Conservation (phyloP, 441 rosid species). For the Aleurites moluccanus region DNA sequence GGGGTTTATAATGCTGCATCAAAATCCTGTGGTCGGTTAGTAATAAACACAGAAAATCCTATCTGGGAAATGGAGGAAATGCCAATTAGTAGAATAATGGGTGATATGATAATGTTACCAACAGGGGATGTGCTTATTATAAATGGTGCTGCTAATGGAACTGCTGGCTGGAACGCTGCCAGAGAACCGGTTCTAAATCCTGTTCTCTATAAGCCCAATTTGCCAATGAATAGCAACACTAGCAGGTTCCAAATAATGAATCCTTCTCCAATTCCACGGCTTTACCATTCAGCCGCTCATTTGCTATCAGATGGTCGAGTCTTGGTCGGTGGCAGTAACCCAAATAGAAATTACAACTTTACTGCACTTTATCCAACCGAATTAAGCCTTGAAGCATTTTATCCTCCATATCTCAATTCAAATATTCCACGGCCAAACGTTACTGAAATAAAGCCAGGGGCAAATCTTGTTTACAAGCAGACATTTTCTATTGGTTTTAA, state of each 20-base stretch:
- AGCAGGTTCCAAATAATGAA: constrained; percentile 52
- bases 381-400: constrained; percentile 68
- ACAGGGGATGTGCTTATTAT: constrained; percentile 47
- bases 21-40: constrained; percentile 58
- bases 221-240: constrained; percentile 17
- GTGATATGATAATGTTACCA: constrained; percentile 47
- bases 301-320: constrained; percentile 72
- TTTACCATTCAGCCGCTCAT: constrained; percentile 73
- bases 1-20: constrained; percentile 53
- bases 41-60: constrained; percentile 46
- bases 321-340: constrained; percentile 84
- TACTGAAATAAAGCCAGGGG: constrained; percentile 32
- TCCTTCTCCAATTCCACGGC: constrained; percentile 51
- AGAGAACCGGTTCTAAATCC: constrained; percentile 43
- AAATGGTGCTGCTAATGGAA: constrained; percentile 48
- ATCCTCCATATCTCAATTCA: constrained; percentile 59
- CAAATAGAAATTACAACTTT: constrained; percentile 60
- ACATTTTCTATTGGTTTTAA: constrained; percentile 30
- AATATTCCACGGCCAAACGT: constrained; percentile 36
- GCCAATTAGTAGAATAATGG: constrained; percentile 48
- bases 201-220: constrained; percentile 36
- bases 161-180: constrained; percentile 51
- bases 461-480: constrained; percentile 29
- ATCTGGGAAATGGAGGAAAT: constrained; percentile 52
- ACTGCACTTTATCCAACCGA: constrained; percentile 73